These are phyloP conservation scores for Solanum chiquidenum DNA, from an alignment of 257 asterid genomes.

Conservation along the genomic window DNA sequence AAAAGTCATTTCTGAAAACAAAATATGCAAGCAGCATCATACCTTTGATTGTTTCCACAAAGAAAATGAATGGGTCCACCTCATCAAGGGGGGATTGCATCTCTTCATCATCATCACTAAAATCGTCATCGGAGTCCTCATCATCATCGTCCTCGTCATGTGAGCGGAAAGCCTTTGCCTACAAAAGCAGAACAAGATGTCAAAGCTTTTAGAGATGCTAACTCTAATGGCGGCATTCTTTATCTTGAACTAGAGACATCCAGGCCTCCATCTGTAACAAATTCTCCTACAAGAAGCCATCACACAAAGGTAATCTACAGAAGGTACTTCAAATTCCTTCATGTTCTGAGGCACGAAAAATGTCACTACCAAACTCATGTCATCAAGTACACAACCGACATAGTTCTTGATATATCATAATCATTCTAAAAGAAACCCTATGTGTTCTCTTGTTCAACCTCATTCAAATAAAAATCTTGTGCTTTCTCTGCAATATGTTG, in stretches of 20 bases:
- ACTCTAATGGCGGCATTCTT: not conserved
- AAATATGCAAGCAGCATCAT: not conserved
- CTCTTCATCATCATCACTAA: slow-evolving; percentile 95
- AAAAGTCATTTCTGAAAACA: not conserved
- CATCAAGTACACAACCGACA: not conserved
- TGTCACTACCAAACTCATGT: not conserved
- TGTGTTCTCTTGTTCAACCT: not conserved
- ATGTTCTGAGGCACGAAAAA: not conserved
- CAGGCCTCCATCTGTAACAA: not conserved
- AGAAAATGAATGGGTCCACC: slow-evolving; percentile 84
- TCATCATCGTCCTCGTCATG: slow-evolving; percentile 60
- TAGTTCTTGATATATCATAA: not conserved
- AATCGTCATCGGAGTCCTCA: slow-evolving; percentile 75
- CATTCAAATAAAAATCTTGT: not conserved
- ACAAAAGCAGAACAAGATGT: slow-evolving; percentile 8
- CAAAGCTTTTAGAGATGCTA: not conserved
- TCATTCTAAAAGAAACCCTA: not conserved
- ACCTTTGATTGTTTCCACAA: slow-evolving; percentile 88
- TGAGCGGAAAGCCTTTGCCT: slow-evolving; percentile 83
- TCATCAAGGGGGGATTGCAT: slow-evolving; percentile 95
- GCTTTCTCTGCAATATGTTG: not conserved
- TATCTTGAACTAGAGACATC: not conserved
- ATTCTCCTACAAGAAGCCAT: not conserved
- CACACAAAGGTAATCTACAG: not conserved
- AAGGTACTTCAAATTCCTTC: not conserved